These are phyloP conservation scores for Heterobasidion annosum DNA, from an alignment of 1,284 basidiomycete species.

Conservation along the genomic window DNA sequence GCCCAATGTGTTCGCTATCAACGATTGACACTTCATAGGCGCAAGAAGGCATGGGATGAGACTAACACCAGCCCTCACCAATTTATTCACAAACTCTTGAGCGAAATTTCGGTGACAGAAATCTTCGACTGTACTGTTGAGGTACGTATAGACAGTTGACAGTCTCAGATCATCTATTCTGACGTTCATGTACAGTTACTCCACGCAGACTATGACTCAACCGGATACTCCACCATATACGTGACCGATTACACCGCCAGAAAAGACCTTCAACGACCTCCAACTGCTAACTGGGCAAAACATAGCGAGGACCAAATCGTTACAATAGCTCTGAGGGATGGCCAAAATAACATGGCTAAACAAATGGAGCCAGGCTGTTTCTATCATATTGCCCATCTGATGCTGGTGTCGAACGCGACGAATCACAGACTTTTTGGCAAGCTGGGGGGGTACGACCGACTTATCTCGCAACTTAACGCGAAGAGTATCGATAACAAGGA, in stretches of 20 bases:
- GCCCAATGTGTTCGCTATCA: not conserved
- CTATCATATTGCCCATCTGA: slow-evolving; percentile 42
- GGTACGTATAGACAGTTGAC: slow-evolving; percentile 22
- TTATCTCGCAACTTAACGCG: slow-evolving; percentile 39
- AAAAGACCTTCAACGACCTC: slow-evolving; percentile 24
- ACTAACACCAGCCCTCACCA: slow-evolving; percentile 16
- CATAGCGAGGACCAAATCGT: slow-evolving; percentile 41
- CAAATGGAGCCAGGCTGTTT: slow-evolving; percentile 31
- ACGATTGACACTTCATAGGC: slow-evolving; percentile 26
- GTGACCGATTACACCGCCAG: slow-evolving; percentile 63
- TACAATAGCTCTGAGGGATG: slow-evolving; percentile 40
- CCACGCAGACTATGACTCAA: slow-evolving; percentile 23
- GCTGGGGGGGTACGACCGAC: slow-evolving; percentile 46
- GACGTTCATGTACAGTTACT: slow-evolving; percentile 33
- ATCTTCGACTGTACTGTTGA: slow-evolving; percentile 53
- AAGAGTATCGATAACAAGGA: slow-evolving; percentile 19
- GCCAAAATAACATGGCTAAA: slow-evolving; percentile 33
- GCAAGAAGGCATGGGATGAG: slow-evolving; percentile 41
- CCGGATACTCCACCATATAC: slow-evolving; percentile 32
- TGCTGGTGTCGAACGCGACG: slow-evolving; percentile 25
- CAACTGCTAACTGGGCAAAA: slow-evolving; percentile 24
- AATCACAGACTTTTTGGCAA: slow-evolving; percentile 28
- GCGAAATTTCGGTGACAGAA: slow-evolving; percentile 28
- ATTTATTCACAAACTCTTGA: slow-evolving; percentile 37
- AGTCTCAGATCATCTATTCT: not conserved